Percentiles rank a stretch among this genome's conserved stretches.
phyloP scores from a whole-genome alignment of 768 basidiomycete species.

The Suillus plorans region DNA sequence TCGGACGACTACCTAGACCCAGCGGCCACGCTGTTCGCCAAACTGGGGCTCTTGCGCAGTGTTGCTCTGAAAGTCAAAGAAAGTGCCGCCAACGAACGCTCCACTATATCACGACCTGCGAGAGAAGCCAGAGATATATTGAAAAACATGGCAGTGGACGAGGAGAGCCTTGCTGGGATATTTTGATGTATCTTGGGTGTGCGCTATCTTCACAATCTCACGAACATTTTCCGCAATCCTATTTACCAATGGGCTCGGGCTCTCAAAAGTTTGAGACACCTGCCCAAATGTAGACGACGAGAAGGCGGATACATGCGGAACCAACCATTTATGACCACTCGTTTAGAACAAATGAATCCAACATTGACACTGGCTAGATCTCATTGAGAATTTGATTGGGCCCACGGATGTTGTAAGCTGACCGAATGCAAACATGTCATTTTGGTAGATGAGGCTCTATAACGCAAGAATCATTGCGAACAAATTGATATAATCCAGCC shows the following conservation, averaged over 20 bases:
- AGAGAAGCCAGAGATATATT: slow-evolving; percentile 80
- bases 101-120: slow-evolving; percentile 74
- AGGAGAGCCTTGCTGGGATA: slow-evolving; percentile 26
- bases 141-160: slow-evolving; percentile 29
- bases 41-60: slow-evolving; percentile 53
- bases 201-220: not conserved
- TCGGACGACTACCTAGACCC: slow-evolving; percentile 31
- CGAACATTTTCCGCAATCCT: not conserved
- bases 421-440: not conserved
- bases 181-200: slow-evolving; percentile 16
- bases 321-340: too few species aligned
- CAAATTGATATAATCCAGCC: too few species aligned
- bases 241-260: not conserved
- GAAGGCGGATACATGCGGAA: not conserved
- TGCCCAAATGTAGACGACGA: not conserved
- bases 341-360: too few species aligned
- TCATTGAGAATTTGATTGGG: too few species aligned
- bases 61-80: slow-evolving; percentile 76
- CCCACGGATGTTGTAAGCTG: too few species aligned
- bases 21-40: slow-evolving; percentile 55
- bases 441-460: too few species aligned
- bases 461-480: too few species aligned
- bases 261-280: not conserved
- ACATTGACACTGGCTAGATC: too few species aligned
- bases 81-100: slow-evolving; percentile 65